Evolutionary conservation across 768 basidiomycete species (phyloP).

Genomic region (Mycena crocata): DNA sequence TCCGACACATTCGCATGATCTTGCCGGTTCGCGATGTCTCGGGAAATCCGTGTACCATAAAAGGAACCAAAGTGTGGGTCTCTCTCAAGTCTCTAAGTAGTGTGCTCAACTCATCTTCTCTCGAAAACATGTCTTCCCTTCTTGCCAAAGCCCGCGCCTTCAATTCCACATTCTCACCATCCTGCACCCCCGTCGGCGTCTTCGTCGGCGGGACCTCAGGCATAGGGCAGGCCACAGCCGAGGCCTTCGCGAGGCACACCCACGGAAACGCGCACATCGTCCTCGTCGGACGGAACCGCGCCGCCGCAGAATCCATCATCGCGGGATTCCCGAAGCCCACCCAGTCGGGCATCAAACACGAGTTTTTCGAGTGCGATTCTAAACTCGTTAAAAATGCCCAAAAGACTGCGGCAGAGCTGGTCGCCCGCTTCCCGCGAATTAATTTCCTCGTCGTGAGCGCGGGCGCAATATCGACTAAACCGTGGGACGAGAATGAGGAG

Average conservation of each 20-base stretch:
- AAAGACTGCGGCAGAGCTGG: constrained; percentile 40
- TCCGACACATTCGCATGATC: too few relatives aligned
- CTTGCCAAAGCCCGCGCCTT: constrained; percentile 42
- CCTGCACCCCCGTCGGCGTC: constrained; percentile 45
- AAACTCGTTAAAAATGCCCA: constrained; percentile 62
- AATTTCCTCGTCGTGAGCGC: constrained; percentile 64
- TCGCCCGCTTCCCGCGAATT: constrained; percentile 51
- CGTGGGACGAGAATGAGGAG: constrained; percentile 56
- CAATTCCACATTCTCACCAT: constrained; percentile 45
- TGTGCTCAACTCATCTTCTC: too few relatives aligned
- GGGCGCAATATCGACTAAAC: constrained; percentile 51
- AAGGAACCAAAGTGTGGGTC: too few relatives aligned
- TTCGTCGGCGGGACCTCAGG: constrained; percentile 61
- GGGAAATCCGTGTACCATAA: too few relatives aligned
- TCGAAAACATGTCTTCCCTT: too few relatives aligned
- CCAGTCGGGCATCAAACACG: constrained; percentile 41
- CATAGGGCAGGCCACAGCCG: constrained; percentile 60
- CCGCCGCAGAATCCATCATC: constrained; percentile 59
- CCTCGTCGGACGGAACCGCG: constrained; percentile 62
- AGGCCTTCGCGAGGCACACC: constrained; percentile 57
- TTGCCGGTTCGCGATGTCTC: too few relatives aligned
- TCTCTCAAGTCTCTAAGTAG: too few relatives aligned
- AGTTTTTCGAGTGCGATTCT: constrained; percentile 64
- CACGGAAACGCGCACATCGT: constrained; percentile 64
- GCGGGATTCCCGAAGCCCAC: constrained; percentile 52